Conservation (phyloP, 148 eudicot genomes). For the Amaranthus cruentus region DNA sequence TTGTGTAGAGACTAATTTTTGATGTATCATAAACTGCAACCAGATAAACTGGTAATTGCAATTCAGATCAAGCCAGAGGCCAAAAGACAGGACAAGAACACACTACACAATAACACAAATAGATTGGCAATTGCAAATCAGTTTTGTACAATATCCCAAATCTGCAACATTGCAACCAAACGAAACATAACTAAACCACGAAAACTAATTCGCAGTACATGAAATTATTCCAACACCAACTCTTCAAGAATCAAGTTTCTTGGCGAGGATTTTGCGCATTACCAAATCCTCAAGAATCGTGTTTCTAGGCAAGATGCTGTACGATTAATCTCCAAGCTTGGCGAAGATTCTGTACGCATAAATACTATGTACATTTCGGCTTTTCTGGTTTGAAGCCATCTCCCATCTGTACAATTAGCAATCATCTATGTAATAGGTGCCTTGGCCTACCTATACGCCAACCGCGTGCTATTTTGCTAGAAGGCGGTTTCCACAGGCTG, state of each 20-base stretch:
- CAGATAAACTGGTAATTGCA: too few species aligned
- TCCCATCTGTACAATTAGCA: slow-evolving; percentile 6
- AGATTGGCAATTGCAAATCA: neutral
- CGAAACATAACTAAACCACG: neutral
- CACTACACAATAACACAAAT: neutral
- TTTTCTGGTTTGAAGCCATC: slow-evolving; percentile 7
- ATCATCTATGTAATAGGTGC: slow-evolving; percentile 6
- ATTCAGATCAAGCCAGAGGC: neutral
- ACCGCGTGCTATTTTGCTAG: slow-evolving; percentile 42
- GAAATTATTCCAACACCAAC: slow-evolving; percentile 4
- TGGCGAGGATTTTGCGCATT: slow-evolving; percentile 1
- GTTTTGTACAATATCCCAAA: slow-evolving; percentile 9
- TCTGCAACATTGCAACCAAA: neutral
- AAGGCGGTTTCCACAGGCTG: slow-evolving; percentile 72
- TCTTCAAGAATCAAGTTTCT: neutral
- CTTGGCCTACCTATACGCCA: neutral
- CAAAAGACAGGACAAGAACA: neutral
- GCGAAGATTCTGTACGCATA: slow-evolving; percentile 8
- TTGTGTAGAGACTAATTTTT: too few species aligned
- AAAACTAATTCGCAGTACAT: neutral
- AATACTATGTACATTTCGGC: slow-evolving; percentile 19
- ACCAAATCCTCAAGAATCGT: slow-evolving; percentile 2
- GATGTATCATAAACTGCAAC: too few species aligned
- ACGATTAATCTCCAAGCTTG: too few species aligned
- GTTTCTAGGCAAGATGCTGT: neutral